Base-by-base conservation (phyloP, 2,329 filamentous ascomycete species). In the Fusarium anthophilum region DNA sequence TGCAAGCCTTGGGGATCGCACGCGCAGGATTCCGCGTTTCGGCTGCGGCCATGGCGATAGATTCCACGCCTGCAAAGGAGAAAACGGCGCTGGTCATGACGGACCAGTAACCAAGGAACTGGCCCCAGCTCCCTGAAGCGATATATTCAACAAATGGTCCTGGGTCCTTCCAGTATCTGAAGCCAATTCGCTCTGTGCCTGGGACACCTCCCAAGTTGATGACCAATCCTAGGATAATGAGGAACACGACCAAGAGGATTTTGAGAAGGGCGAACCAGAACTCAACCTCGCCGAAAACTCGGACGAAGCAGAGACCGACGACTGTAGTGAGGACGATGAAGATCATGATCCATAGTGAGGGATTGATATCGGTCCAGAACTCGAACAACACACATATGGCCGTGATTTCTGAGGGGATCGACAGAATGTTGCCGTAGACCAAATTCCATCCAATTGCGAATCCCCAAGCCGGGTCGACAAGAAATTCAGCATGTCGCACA, bases 81-180 rank as follows among this genome's bases (percentile, higher is more conserved):
- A 90, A 92, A 54, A 92, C 90, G 63, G 92, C 90, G 26, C 89
- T 89, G 17, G 87, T 88, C 56, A 89, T 89, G 54, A 91, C 87
- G 43, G 90, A 88, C 62, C 88, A 87, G 76, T 93, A 90, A 13
- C 92, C 92, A 9, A 93, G 84, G 77, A 94, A 94, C 20, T 86
- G 84, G 20, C 91, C 92, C 83, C 86, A 89, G 37, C 88, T 83
- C 0, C 89, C 87, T 0, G 82, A 83, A 6, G 86, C 85, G n/a
- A 93, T 87, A 77, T 91, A 89, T 75, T 91, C 88, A 39, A 91
- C 90, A 75, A 93, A 92, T 0, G 91, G 90, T 3, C 91, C 92
- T 0, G 92, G 92, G 38, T 90, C 90, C 87, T 76, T 77, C 76
- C 76, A 78, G 32, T 78, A 78, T 30, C 61, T 70, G 56, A 78